Conservation (phyloP, 2,329 filamentous ascomycete species). For the Penicillium occitanis region DNA sequence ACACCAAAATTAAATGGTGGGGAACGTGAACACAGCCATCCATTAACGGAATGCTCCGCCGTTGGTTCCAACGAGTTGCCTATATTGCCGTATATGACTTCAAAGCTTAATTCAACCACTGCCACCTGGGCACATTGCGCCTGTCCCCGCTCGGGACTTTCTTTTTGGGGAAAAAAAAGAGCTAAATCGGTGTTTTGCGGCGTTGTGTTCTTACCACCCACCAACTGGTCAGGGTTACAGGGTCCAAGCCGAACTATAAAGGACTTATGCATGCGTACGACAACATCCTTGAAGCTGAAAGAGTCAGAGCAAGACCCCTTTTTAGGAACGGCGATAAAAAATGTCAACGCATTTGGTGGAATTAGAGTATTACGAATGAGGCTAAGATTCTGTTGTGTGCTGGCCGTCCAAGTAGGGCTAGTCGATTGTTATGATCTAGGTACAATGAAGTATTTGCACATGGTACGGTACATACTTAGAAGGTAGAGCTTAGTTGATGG, state of each 20-base stretch:
- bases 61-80: background rate
- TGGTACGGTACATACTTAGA: background rate
- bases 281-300: background rate
- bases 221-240: background rate
- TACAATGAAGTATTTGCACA: too few relatives aligned
- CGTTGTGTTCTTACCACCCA: background rate
- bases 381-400: background rate
- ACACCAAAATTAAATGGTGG: too few relatives aligned
- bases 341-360: background rate
- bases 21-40: too few relatives aligned
- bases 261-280: background rate
- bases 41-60: too few relatives aligned
- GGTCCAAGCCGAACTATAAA: background rate
- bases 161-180: background rate
- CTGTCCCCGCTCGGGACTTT: background rate
- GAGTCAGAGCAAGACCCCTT: background rate
- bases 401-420: background rate
- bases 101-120: background rate
- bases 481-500: background rate
- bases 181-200: background rate
- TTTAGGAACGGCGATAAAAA: background rate
- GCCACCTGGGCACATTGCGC: background rate
- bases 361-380: background rate
- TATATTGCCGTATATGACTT: background rate
- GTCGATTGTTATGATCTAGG: background rate